These are phyloP conservation scores for Heliamphora pulchella DNA, from an alignment of 179 eudicot genomes.

Conservation along the genomic window DNA sequence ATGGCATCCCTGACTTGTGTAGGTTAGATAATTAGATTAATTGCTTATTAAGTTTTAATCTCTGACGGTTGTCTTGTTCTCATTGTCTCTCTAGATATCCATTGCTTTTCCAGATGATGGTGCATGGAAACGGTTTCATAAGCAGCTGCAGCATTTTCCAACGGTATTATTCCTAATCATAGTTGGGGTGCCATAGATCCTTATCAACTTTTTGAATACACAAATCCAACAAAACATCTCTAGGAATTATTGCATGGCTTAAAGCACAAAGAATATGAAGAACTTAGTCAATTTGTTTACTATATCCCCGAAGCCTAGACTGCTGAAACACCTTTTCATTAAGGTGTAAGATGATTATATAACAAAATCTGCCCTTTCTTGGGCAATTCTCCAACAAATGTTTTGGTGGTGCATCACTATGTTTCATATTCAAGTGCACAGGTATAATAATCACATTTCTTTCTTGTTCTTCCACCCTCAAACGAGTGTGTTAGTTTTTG, in stretches of 20 bases:
- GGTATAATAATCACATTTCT: background rate
- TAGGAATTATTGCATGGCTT: background rate
- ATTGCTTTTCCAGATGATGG: constrained; percentile 99
- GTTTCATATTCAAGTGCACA: background rate
- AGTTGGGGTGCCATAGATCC: background rate
- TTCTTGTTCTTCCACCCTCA: background rate
- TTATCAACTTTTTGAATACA: background rate
- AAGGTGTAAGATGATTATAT: background rate
- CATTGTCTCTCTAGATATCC: constrained; percentile 48
- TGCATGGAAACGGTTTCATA: constrained; percentile 97
- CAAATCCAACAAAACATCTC: background rate
- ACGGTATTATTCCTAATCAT: constrained; percentile 37
- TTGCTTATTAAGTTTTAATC: background rate
- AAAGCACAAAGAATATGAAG: background rate
- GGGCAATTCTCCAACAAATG: background rate
- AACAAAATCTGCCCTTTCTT: background rate
- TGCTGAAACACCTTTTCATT: background rate
- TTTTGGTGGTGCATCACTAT: background rate
- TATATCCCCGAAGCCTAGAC: background rate
- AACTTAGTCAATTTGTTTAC: background rate
- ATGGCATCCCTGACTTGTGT: background rate
- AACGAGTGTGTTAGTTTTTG: too few species aligned
- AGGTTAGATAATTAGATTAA: background rate
- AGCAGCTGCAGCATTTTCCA: constrained; percentile 96
- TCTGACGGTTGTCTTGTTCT: background rate